A percentile compares a stretch with the other conserved stretches of the same genome.
phyloP scores from a whole-genome alignment of 1,284 basidiomycete genomes.

The Melanopsichium pennsylvanicum region DNA sequence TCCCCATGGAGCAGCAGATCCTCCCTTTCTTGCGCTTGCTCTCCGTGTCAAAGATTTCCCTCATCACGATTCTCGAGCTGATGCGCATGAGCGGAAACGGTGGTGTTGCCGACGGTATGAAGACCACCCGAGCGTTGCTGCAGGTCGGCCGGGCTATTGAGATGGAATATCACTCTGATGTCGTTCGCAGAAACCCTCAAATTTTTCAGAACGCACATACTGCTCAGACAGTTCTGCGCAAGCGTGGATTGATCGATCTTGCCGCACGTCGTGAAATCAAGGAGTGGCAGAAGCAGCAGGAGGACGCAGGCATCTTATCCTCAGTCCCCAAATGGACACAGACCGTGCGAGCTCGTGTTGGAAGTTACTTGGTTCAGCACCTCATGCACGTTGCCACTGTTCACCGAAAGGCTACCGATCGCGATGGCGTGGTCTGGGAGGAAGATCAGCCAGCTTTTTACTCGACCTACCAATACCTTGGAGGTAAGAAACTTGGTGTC shows the following conservation, averaged over 20 bases:
- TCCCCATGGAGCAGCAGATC: constrained; percentile 49
- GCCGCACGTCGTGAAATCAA: constrained; percentile 54
- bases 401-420: constrained; percentile 69
- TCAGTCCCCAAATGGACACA: constrained; percentile 82
- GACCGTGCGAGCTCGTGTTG: constrained; percentile 76
- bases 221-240: constrained; percentile 41
- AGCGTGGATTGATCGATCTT: constrained; percentile 49
- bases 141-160: constrained; percentile 85
- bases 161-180: constrained; percentile 69
- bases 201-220: constrained; percentile 52
- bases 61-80: constrained; percentile 88
- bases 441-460: constrained; percentile 91
- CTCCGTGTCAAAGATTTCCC: constrained; percentile 79
- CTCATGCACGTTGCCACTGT: constrained; percentile 85
- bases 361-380: constrained; percentile 81
- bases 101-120: constrained; percentile 85
- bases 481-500: constrained; percentile 88
- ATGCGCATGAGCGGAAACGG: constrained; percentile 83
- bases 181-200: constrained; percentile 51
- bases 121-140: constrained; percentile 84
- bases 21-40: constrained; percentile 79
- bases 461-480: constrained; percentile 90
- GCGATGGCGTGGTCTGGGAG: constrained; percentile 59
- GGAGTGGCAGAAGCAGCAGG: constrained; percentile 69
- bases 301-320: constrained; percentile 68